These are phyloP conservation scores for Cucurbitaria berberidis DNA, from an alignment of 2,329 filamentous ascomycete species.

Conservation along the genomic window DNA sequence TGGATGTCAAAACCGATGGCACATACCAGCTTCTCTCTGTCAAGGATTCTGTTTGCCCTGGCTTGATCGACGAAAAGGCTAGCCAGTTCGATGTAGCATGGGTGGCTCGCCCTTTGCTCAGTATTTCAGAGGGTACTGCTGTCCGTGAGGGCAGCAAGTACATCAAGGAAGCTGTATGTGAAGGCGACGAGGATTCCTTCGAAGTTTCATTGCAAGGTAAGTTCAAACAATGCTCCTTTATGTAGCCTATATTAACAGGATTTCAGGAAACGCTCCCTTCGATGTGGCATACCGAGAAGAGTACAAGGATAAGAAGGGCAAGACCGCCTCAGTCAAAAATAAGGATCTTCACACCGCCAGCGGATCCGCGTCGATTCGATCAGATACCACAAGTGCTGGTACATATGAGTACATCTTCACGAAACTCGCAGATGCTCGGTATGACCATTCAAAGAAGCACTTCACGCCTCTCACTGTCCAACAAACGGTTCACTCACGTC, in stretches of 20 bases:
- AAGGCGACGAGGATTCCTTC: conserved; percentile 90
- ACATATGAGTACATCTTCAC: conserved; percentile 85
- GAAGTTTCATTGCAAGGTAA: conserved; percentile 80
- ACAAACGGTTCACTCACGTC: conserved; percentile 84
- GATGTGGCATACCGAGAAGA: conserved; percentile 81
- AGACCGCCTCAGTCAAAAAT: conserved; percentile 62
- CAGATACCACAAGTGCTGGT: conserved; percentile 86
- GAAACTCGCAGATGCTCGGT: conserved; percentile 82
- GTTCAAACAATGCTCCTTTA: conserved; percentile 23
- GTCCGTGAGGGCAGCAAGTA: conserved; percentile 61
- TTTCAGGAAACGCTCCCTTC: conserved; percentile 76
- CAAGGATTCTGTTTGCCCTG: conserved; percentile 79
- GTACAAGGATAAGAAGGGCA: conserved; percentile 70
- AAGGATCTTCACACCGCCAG: conserved; percentile 80
- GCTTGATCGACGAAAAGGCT: conserved; percentile 75
- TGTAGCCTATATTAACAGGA: conserved; percentile 26
- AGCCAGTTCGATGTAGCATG: conserved; percentile 81
- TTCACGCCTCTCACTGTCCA: conserved; percentile 72
- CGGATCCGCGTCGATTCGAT: conserved; percentile 75
- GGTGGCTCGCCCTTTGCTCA: conserved; percentile 79
- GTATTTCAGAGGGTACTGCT: conserved; percentile 69
- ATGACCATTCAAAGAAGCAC: conserved; percentile 72
- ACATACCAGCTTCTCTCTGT: conserved; percentile 82
- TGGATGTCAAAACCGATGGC: conserved; percentile 71
- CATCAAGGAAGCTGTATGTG: conserved; percentile 83